Percentiles rank a stretch among this genome's conserved stretches.
These are phyloP conservation scores for Fibroporia radiculosa DNA, from an alignment of 768 basidiomycete species.

Conservation along the genomic window DNA sequence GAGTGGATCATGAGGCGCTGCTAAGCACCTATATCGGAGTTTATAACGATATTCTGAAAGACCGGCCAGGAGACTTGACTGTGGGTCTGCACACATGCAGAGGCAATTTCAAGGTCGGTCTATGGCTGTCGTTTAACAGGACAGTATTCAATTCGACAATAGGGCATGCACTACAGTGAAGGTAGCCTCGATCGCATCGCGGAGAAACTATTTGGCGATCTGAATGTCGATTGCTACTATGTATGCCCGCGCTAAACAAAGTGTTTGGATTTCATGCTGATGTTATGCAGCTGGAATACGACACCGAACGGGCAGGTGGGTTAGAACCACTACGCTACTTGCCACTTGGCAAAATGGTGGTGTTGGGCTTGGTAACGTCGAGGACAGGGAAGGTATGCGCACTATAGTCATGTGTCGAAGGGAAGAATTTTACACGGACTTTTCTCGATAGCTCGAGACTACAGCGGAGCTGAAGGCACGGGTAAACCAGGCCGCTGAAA, in stretches of 20 bases:
- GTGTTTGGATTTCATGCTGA: slow-evolving; percentile 1
- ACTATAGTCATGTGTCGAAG: background rate
- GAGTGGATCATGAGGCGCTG: slow-evolving; percentile 52
- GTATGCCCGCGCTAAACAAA: slow-evolving; percentile 14
- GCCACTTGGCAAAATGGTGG: slow-evolving; percentile 34
- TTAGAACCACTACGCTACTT: slow-evolving; percentile 45
- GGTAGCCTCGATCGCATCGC: slow-evolving; percentile 51
- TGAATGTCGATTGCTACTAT: slow-evolving; percentile 48
- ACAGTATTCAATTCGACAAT: background rate
- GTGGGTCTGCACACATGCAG: slow-evolving; percentile 55
- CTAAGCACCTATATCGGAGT: slow-evolving; percentile 57
- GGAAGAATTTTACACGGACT: background rate
- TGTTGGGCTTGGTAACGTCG: slow-evolving; percentile 39
- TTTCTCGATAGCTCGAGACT: slow-evolving; percentile 29
- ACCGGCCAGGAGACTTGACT: slow-evolving; percentile 44
- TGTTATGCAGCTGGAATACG: slow-evolving; percentile 45
- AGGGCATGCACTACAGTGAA: slow-evolving; percentile 47
- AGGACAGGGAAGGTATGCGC: slow-evolving; percentile 30
- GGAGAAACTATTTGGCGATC: slow-evolving; percentile 42
- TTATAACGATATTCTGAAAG: slow-evolving; percentile 45
- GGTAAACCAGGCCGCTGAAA: slow-evolving; percentile 34
- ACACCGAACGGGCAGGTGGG: slow-evolving; percentile 50
- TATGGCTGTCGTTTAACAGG: background rate
- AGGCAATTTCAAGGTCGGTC: slow-evolving; percentile 26
- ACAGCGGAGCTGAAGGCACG: slow-evolving; percentile 28